Base-by-base conservation (phyloP, 2,329 filamentous ascomycete species). In the Alternaria solani region DNA sequence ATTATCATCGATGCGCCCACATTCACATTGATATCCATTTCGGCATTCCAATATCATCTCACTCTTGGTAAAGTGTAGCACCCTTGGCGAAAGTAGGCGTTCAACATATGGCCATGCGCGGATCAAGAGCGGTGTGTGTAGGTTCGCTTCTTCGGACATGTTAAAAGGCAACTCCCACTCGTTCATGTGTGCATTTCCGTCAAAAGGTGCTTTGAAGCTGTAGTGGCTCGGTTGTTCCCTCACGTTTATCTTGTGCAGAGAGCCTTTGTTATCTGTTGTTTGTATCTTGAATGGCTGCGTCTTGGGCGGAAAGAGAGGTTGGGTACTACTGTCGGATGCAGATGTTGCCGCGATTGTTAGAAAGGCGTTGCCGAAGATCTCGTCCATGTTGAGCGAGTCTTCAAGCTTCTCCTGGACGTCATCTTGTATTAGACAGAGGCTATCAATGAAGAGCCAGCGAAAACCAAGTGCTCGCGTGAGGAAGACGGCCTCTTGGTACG, bases 41-140 rank as follows among this genome's bases (percentile, higher is more conserved):
- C 74, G 67, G 30, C 79, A 81, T 61, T 77, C 75, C 12, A 77
- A 53, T 38, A 77, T 74, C 73, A 77, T 74, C 43, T 77, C 75
- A 52, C 69, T 75, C 46, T 69, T 70, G 7, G 74, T 76, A 44
- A 77, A 76, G 48, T 77, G 74, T 3, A 77, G 58, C 12, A 77
- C 68, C 6, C 75, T 69, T 2, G 70, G 66, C 11, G 75, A 75
- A 4, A 77, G 65, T 2, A 77, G 60, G 36, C 75, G 68, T 53
- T 78, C 75, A 7, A 61, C 57, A 36, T 74, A 77, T 23, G 72
- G 71, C 75, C 75, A 78, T n/a, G 71, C 75, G 25, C 74, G 69
- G 25, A 67, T 72, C 28, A 77, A 57, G n/a, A 78, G 64, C 34
- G 73, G 74, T 11, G 75, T 75, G 20, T 74, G 69, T 34, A 65